Conservation (phyloP, 805 yeast species). For the Starmera dryadoides region DNA sequence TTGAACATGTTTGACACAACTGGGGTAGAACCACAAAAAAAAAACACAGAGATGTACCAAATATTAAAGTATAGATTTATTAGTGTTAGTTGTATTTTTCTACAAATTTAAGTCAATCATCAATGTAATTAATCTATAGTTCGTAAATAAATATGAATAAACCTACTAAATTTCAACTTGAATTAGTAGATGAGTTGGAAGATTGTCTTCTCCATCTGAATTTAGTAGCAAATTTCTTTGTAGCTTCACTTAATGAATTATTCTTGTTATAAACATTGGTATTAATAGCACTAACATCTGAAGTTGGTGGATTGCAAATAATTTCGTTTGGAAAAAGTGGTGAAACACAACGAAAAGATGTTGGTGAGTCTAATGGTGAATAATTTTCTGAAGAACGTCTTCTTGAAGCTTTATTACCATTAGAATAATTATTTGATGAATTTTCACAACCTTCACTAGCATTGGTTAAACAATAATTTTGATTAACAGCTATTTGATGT, state of each 20-base stretch:
- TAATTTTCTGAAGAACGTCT: slow-evolving; percentile 11
- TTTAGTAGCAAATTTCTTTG: slow-evolving; percentile 19
- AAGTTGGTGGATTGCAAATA: neutral
- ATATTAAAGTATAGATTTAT: too few species aligned
- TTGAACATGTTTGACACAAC: too few species aligned
- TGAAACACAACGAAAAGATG: slow-evolving; percentile 7
- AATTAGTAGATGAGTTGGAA: slow-evolving; percentile 18
- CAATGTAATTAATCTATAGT: too few species aligned
- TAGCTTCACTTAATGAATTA: neutral
- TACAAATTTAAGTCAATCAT: too few species aligned
- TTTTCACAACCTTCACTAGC: neutral
- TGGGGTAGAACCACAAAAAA: too few species aligned
- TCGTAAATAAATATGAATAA: too few species aligned
- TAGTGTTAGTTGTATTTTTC: too few species aligned
- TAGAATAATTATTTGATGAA: too few species aligned
- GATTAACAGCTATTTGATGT: neutral
- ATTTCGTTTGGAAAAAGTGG: slow-evolving; percentile 11
- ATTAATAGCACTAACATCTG: neutral
- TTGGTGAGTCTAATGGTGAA: slow-evolving; percentile 14
- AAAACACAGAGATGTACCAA: too few species aligned
- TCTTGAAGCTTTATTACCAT: slow-evolving; percentile 1
- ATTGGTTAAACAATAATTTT: neutral
- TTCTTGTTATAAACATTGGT: neutral
- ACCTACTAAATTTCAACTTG: too few species aligned
- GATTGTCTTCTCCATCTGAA: slow-evolving; percentile 22